Conservation (phyloP, 495 filamentous ascomycete species). For the Staphylotrichum tortipilum region DNA sequence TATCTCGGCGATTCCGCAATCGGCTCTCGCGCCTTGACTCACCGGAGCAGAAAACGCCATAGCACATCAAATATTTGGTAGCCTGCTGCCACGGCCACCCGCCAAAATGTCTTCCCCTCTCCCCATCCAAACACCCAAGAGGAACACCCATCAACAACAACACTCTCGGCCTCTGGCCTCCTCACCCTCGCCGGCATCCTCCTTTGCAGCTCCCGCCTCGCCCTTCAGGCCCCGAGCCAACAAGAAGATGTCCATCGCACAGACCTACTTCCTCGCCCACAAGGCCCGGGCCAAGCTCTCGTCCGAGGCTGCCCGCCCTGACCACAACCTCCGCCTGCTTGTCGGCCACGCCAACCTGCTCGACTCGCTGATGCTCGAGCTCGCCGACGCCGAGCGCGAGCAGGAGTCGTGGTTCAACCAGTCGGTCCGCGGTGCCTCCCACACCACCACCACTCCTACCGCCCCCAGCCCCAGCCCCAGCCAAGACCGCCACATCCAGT, state of each 20-base stretch:
- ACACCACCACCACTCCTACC: too few relatives aligned
- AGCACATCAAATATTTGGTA: too few relatives aligned
- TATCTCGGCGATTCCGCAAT: too few relatives aligned
- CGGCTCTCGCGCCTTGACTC: too few relatives aligned
- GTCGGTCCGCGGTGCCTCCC: slow-evolving; percentile 67
- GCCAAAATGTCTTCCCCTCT: too few relatives aligned
- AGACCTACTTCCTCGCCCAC: slow-evolving; percentile 96
- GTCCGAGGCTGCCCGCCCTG: slow-evolving; percentile 74
- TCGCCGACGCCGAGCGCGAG: slow-evolving; percentile 87
- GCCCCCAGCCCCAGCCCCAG: too few relatives aligned
- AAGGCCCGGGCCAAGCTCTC: slow-evolving; percentile 93
- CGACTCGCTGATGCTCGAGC: slow-evolving; percentile 90
- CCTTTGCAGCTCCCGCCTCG: slow-evolving; percentile 15
- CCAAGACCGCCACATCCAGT: slow-evolving; percentile 69
- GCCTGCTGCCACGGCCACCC: too few relatives aligned
- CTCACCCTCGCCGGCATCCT: slow-evolving; percentile 6
- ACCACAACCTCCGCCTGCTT: slow-evolving; percentile 89
- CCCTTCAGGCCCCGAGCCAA: slow-evolving; percentile 23
- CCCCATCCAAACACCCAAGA: too few relatives aligned
- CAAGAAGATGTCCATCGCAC: slow-evolving; percentile 88
- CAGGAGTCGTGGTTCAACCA: slow-evolving; percentile 99
- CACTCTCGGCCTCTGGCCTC: too few relatives aligned
- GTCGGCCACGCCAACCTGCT: slow-evolving; percentile 97
- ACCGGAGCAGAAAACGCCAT: too few relatives aligned
- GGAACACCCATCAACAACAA: too few relatives aligned